phyloP scores from a whole-genome alignment of 2,329 filamentous ascomycete genomes.

The Aspergillus hiratsukae region DNA sequence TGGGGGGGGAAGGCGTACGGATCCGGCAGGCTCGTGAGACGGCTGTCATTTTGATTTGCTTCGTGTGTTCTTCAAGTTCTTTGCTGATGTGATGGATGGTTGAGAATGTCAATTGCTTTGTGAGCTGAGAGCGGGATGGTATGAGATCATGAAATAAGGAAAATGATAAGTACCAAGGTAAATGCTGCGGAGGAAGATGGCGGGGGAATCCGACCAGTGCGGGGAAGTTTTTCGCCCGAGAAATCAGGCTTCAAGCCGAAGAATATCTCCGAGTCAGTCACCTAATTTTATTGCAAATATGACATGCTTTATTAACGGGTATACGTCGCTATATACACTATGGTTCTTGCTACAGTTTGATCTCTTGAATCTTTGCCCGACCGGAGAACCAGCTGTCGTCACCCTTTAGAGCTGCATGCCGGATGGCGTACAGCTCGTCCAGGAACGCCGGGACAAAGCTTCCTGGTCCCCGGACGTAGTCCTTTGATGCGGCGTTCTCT shows the following conservation, averaged over 20 bases:
- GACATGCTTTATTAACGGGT: neutral
- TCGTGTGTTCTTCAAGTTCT: neutral
- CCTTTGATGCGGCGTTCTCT: conserved; percentile 56
- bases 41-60: conserved; percentile 12
- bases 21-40: conserved; percentile 22
- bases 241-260: conserved; percentile 6
- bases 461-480: conserved; percentile 71
- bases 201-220: conserved; percentile 13
- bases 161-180: too few species aligned
- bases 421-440: conserved; percentile 58
- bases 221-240: conserved; percentile 12
- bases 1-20: conserved; percentile 16
- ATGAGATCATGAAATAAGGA: neutral
- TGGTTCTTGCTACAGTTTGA: conserved; percentile 21
- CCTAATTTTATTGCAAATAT: neutral
- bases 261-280: too few species aligned
- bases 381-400: conserved; percentile 33
- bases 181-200: neutral
- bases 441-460: conserved; percentile 82
- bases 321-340: neutral
- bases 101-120: neutral
- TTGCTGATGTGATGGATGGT: neutral
- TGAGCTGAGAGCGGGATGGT: too few species aligned
- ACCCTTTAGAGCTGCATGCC: conserved; percentile 28
- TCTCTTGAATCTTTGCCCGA: conserved; percentile 33